Conservation (phyloP, 2,329 filamentous ascomycete genomes). For the Atkinsonella texensis region DNA sequence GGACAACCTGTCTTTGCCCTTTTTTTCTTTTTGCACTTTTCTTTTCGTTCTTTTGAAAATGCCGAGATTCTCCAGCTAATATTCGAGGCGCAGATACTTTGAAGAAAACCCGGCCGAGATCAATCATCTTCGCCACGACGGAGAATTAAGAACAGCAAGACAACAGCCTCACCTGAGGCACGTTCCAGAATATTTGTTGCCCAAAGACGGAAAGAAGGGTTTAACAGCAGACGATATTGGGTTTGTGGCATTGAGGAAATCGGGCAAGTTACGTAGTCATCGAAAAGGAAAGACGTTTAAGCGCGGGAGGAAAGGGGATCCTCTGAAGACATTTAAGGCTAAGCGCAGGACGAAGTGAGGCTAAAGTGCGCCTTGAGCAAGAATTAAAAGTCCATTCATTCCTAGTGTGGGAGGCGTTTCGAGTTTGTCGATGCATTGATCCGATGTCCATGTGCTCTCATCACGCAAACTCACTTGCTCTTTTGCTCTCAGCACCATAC, state of each 20-base stretch:
- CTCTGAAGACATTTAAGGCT: slow-evolving; percentile 78
- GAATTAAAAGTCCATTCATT: not conserved
- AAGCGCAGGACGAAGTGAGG: slow-evolving; percentile 32
- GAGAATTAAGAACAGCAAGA: slow-evolving; percentile 69
- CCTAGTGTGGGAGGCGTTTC: too few species aligned
- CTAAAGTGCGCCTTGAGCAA: not conserved
- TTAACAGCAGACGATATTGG: slow-evolving; percentile 57
- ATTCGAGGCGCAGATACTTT: slow-evolving; percentile 48
- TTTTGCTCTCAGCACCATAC: too few species aligned
- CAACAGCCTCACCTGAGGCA: slow-evolving; percentile 86
- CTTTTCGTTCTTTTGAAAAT: too few species aligned
- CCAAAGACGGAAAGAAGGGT: slow-evolving; percentile 60
- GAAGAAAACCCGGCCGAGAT: slow-evolving; percentile 92
- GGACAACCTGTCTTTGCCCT: too few species aligned
- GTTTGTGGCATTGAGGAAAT: slow-evolving; percentile 58
- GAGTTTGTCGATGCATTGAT: too few species aligned
- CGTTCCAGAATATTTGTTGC: slow-evolving; percentile 87
- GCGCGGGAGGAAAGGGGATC: slow-evolving; percentile 55
- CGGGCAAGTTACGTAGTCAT: slow-evolving; percentile 34
- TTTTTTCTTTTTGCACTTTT: too few species aligned
- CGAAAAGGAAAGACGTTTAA: slow-evolving; percentile 28
- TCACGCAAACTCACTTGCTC: too few species aligned
- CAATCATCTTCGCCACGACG: slow-evolving; percentile 78
- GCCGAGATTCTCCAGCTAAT: too few species aligned
- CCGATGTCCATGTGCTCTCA: too few species aligned